Evolutionary conservation across 129 eudicot genomes (phyloP).

Genomic region (Chrysanthemum seticuspe): DNA sequence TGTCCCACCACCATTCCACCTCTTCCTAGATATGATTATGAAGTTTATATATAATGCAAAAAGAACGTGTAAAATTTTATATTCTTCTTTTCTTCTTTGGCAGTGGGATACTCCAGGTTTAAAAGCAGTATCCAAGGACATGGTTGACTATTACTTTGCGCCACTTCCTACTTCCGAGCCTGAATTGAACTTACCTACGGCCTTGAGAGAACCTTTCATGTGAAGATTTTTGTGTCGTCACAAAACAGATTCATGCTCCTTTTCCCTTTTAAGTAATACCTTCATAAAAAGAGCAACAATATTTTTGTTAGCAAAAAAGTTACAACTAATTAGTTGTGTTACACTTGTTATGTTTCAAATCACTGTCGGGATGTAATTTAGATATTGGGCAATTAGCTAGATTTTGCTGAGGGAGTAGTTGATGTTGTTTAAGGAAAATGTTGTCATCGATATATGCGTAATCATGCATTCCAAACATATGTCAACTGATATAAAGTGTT

Average conservation of each 20-base stretch:
- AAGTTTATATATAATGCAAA: too few species aligned
- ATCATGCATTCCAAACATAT: background rate
- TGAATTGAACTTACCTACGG: slow-evolving; percentile 69
- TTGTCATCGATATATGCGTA: background rate
- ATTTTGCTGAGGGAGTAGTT: background rate
- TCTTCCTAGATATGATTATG: too few species aligned
- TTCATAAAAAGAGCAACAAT: slow-evolving; percentile 24
- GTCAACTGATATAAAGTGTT: background rate
- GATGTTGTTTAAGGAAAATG: background rate
- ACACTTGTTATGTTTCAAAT: background rate
- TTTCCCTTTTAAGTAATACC: background rate
- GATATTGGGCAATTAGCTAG: slow-evolving; percentile 1
- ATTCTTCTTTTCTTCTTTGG: background rate
- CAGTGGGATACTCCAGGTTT: slow-evolving; percentile 82
- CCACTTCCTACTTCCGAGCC: slow-evolving; percentile 58
- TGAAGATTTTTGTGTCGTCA: slow-evolving; percentile 19
- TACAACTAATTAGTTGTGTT: background rate
- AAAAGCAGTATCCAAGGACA: slow-evolving; percentile 68
- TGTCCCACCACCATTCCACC: too few species aligned
- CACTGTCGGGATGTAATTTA: slow-evolving; percentile 3
- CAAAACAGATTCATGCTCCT: background rate
- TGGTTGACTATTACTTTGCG: slow-evolving; percentile 61
- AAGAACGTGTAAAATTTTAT: too few species aligned
- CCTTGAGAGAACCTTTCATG: slow-evolving; percentile 71
- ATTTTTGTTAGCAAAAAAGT: slow-evolving; percentile 18